Evolutionary conservation across 352 stramenopile species (phyloP).

Genomic region (Globisporangium paddicum): DNA sequence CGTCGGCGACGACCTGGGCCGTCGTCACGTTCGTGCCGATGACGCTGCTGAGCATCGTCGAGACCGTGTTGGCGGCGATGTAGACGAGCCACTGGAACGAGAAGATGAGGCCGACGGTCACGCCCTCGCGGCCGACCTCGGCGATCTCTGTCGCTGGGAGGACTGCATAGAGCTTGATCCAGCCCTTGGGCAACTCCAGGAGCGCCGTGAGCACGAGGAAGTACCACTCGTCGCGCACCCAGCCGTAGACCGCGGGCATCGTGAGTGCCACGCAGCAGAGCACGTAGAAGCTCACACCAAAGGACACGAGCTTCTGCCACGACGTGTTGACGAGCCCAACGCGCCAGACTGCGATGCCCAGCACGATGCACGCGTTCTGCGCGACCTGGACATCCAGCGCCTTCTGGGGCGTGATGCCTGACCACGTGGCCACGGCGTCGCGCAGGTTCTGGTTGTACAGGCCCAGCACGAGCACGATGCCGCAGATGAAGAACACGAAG

Average conservation of each 20-base stretch:
- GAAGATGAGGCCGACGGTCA: constrained; percentile 43
- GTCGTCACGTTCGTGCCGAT: constrained; percentile 19
- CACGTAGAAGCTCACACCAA: constrained; percentile 26
- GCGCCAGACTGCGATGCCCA: constrained; percentile 38
- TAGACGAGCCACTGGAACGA: constrained; percentile 39
- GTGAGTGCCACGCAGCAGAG: constrained; percentile 24
- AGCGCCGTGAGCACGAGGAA: constrained; percentile 29
- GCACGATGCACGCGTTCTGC: constrained; percentile 20
- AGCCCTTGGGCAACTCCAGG: constrained; percentile 29
- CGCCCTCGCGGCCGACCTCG: constrained; percentile 42
- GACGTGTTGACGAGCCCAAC: constrained; percentile 28
- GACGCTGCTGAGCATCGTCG: constrained; percentile 19
- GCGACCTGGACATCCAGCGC: constrained; percentile 21
- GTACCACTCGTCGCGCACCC: constrained; percentile 33
- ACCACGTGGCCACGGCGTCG: constrained; percentile 32
- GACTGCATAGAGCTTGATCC: constrained; percentile 36
- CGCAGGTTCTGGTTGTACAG: constrained; percentile 33
- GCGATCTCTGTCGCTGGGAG: constrained; percentile 49
- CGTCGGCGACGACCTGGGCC: constrained; percentile 21
- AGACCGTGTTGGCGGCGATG: constrained; percentile 24
- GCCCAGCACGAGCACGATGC: constrained; percentile 31
- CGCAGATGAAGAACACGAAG: constrained; percentile 42
- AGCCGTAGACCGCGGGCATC: constrained; percentile 28
- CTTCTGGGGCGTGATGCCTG: constrained; percentile 18
- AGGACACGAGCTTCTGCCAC: constrained; percentile 32